Evolutionary conservation across 1,284 basidiomycete genomes (phyloP).

Genomic region (Pterula multifida): DNA sequence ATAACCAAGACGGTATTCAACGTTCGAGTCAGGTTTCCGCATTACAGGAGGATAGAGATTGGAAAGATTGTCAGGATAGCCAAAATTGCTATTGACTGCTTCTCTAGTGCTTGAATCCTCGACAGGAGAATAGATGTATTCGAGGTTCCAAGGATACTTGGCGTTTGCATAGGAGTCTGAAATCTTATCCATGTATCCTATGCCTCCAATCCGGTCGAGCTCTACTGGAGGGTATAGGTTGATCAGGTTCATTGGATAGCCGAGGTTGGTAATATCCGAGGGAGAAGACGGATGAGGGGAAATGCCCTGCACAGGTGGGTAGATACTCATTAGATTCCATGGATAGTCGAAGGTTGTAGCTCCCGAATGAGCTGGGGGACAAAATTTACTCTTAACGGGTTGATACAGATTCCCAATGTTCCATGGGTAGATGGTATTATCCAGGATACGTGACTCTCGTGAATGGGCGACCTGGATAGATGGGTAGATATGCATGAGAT

Average conservation of each 20-base stretch:
- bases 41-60: background rate
- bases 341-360: background rate
- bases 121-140: background rate
- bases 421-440: background rate
- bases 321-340: background rate
- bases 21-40: background rate
- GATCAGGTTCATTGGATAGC: background rate
- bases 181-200: too few relatives aligned
- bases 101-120: background rate
- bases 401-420: too few relatives aligned
- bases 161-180: background rate
- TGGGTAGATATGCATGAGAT: background rate
- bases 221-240: background rate
- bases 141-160: constrained; percentile 1
- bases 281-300: background rate
- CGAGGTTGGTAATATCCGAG: background rate
- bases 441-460: background rate
- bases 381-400: too few relatives aligned
- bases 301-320: background rate
- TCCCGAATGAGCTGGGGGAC: too few relatives aligned
- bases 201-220: background rate
- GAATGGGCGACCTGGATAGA: background rate
- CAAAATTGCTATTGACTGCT: background rate
- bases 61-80: background rate
- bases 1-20: background rate